Evolutionary conservation across 1,284 basidiomycete genomes (phyloP).

Genomic region (Phellinidium pouzarii): DNA sequence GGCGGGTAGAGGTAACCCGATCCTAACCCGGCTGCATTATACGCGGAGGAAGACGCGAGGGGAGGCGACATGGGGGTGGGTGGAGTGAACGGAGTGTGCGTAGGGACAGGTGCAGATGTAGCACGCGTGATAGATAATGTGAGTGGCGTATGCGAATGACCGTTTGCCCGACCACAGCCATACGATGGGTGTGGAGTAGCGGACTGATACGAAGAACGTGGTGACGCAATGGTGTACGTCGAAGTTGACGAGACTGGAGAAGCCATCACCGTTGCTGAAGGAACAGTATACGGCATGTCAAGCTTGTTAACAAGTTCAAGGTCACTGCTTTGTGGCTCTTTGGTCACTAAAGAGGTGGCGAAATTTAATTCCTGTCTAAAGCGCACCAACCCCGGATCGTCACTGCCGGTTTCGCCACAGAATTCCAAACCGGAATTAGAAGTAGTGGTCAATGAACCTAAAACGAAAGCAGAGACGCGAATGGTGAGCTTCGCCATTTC

Average conservation of each 20-base stretch:
- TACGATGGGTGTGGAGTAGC: neutral
- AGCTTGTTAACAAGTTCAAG: neutral
- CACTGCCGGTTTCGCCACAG: neutral
- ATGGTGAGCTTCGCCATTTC: neutral
- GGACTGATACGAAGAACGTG: neutral
- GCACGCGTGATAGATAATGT: slow-evolving; percentile 1
- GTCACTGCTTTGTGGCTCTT: neutral
- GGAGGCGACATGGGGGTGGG: neutral
- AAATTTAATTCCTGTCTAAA: neutral
- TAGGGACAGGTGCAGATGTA: slow-evolving; percentile 8
- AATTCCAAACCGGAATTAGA: neutral
- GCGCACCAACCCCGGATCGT: neutral
- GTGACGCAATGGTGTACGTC: neutral
- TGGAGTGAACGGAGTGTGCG: slow-evolving; percentile 1
- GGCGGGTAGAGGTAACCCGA: neutral
- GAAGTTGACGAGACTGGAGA: neutral
- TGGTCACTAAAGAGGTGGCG: neutral
- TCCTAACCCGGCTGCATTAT: neutral
- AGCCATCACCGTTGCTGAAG: neutral
- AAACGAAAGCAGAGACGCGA: neutral
- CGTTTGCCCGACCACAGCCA: neutral
- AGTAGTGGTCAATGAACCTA: neutral
- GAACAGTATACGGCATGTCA: slow-evolving; percentile 11
- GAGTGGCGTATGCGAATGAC: neutral
- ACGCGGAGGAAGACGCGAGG: neutral